Base-by-base conservation (phyloP, 225 moss, liverwort and hornwort genomes). In the Takakia lepidozioides region DNA sequence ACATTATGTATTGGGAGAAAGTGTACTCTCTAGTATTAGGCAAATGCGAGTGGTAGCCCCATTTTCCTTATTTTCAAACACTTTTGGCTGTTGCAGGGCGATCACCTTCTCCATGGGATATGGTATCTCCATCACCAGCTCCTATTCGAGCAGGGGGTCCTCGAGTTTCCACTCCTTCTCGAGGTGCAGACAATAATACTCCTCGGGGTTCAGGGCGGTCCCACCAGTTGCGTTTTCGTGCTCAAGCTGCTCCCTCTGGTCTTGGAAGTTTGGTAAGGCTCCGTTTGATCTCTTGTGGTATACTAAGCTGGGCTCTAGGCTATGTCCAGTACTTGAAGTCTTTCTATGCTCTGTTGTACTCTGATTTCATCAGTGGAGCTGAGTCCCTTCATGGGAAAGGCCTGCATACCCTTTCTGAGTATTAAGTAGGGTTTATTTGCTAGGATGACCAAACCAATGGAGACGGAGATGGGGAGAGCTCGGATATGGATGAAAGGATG, bases 21-120 rank as follows among this genome's bases (percentile, higher is more conserved):
- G n/a, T n/a, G n/a, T n/a, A n/a, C n/a, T n/a, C n/a, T n/a, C n/a
- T n/a, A n/a, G n/a, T n/a, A n/a, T n/a, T n/a, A n/a, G n/a, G n/a
- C n/a, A n/a, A n/a, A n/a, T n/a, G n/a, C n/a, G n/a, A n/a, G n/a
- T n/a, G n/a, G n/a, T n/a, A n/a, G n/a, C n/a, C n/a, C n/a, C n/a
- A n/a, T n/a, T n/a, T n/a, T n/a, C n/a, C n/a, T n/a, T n/a, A n/a
- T n/a, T n/a, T n/a, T n/a, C n/a, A n/a, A n/a, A n/a, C n/a, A n/a
- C n/a, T n/a, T n/a, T 32, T 32, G 39, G 22, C 18, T 54, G 26
- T 24, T 28, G n/a, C 40, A 81, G 75, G 45, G 69, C 85, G 78
- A 78, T 85, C 91, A 38, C 83, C 87, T 61, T 98, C 91, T 40
- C 87, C 91, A 5, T 91, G 98, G 91, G 91, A 98, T 61, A 64